A percentile compares a stretch with the other conserved stretches of the same genome.
Evolutionary conservation across 192 early-diverging fungal species (phyloP).

Genomic region (Dimargaris cristalligena): DNA sequence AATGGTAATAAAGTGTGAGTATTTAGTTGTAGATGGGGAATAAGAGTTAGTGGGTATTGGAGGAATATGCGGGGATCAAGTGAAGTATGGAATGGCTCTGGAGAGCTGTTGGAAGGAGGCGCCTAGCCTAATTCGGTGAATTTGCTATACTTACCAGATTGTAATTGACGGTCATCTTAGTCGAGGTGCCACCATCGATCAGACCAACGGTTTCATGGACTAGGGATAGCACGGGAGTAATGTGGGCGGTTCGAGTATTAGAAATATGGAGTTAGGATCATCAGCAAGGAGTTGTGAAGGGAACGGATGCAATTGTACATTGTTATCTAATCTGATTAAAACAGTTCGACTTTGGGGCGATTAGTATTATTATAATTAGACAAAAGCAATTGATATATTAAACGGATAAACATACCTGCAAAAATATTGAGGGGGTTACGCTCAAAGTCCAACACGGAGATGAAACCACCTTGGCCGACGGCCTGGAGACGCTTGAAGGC

Average conservation of each 20-base stretch:
- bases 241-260: too few species aligned
- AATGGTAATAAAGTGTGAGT: too few species aligned
- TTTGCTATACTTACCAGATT: conserved; percentile 22
- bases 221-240: background rate
- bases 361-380: background rate
- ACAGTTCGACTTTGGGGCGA: background rate
- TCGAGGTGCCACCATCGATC: conserved; percentile 53
- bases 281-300: too few species aligned
- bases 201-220: conserved; percentile 61
- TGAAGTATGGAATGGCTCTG: background rate
- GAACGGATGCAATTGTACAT: too few species aligned
- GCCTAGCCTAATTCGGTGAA: background rate
- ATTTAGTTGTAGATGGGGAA: background rate
- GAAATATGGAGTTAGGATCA: too few species aligned
- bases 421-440: conserved; percentile 48
- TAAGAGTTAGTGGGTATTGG: too few species aligned
- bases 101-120: background rate
- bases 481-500: conserved; percentile 35
- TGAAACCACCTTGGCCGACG: conserved; percentile 33
- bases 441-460: conserved; percentile 51
- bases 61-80: background rate
- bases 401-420: conserved; percentile 11
- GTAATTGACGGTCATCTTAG: conserved; percentile 49
- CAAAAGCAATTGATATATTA: background rate
- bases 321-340: too few species aligned